These are phyloP conservation scores for Nicotiana obtusifolia DNA, from an alignment of 257 asterid species.

Conservation along the genomic window DNA sequence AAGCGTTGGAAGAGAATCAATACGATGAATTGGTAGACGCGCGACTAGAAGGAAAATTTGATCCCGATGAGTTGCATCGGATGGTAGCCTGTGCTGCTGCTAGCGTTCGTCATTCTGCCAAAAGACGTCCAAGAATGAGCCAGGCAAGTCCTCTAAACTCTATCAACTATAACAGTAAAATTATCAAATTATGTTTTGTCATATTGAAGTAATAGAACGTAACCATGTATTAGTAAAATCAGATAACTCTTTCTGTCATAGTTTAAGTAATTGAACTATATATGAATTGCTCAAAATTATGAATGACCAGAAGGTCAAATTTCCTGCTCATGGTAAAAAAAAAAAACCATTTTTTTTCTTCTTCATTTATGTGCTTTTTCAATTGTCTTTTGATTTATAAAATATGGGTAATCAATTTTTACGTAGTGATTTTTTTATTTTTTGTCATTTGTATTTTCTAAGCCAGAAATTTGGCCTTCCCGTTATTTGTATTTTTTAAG, in stretches of 20 bases:
- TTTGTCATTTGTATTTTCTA: neutral
- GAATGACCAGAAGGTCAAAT: neutral
- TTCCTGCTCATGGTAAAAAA: neutral
- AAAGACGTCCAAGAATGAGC: constrained; percentile 89
- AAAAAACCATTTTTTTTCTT: too few species aligned
- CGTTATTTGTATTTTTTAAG: neutral
- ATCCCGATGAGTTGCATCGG: constrained; percentile 41
- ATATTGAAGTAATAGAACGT: neutral
- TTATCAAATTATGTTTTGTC: too few species aligned
- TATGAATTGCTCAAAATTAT: neutral
- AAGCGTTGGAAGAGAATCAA: constrained; percentile 55
- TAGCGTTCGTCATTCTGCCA: constrained; percentile 79
- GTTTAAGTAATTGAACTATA: neutral
- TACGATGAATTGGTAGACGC: constrained; percentile 53
- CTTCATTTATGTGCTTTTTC: too few species aligned
- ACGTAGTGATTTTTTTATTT: neutral
- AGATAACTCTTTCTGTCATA: neutral
- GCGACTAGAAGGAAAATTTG: constrained; percentile 47
- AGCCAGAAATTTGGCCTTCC: neutral
- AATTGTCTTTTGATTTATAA: neutral
- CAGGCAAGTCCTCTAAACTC: constrained; percentile 35
- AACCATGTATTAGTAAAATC: neutral
- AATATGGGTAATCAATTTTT: neutral
- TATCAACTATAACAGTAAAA: neutral
- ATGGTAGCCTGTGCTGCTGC: constrained; percentile 71